A percentile compares a stretch with the other conserved stretches of the same genome.
Evolutionary conservation across 257 asterid species (phyloP).

Genomic region (Fraxinus cuspidata): DNA sequence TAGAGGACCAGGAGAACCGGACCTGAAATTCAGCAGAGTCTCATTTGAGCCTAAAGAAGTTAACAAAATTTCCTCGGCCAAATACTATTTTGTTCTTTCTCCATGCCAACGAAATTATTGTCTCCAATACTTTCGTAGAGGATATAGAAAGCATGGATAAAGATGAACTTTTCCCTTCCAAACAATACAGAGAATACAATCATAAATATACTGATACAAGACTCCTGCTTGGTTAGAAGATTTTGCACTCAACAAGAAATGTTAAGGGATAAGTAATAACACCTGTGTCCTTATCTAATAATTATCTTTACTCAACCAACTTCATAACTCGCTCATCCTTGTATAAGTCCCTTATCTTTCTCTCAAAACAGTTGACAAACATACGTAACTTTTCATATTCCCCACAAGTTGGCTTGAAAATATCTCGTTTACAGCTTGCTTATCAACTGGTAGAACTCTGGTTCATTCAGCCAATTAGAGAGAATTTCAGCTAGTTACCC

Average conservation of each 20-base stretch:
- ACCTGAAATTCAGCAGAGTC: no score
- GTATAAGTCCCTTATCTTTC: not conserved
- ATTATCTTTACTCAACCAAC: not conserved
- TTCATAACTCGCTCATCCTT: not conserved
- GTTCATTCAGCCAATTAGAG: not conserved
- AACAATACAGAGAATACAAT: not conserved
- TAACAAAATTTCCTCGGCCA: no score
- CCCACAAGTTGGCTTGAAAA: not conserved
- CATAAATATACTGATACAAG: not conserved
- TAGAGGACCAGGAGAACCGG: no score
- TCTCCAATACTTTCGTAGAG: no score
- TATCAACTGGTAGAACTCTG: not conserved
- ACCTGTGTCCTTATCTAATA: not conserved
- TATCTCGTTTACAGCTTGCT: not conserved
- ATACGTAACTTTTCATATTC: not conserved
- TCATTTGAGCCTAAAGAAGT: no score
- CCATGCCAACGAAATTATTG: no score
- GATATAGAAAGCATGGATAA: no score
- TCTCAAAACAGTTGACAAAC: not conserved
- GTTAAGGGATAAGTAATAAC: not conserved
- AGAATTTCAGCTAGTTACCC: not conserved
- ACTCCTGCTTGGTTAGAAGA: not conserved
- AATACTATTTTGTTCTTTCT: no score
- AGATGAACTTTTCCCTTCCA: no score
- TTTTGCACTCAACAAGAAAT: not conserved